Evolutionary conservation across 257 asterid species (phyloP).

Genomic region (Nicotiana otophora): DNA sequence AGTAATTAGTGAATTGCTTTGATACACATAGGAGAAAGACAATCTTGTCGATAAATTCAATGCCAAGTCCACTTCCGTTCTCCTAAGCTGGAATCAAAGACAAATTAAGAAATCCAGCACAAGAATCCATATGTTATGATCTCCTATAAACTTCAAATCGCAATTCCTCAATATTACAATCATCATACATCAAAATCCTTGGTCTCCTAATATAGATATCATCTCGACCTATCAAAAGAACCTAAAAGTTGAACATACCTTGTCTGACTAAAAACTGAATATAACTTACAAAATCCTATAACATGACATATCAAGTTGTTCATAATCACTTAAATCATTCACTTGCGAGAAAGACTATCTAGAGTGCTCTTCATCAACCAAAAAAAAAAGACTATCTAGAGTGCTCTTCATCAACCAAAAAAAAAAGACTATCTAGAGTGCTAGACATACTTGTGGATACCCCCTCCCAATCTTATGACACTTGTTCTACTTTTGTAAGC

Average conservation of each 20-base stretch:
- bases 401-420: neutral
- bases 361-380: neutral
- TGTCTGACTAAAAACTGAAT: neutral
- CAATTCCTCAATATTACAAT: neutral
- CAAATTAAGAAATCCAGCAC: neutral
- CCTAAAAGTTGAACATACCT: neutral
- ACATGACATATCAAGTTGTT: neutral
- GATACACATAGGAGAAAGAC: neutral
- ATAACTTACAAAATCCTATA: neutral
- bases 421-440: neutral
- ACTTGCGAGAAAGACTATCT: neutral
- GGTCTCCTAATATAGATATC: neutral
- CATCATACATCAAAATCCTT: neutral
- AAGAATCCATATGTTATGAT: neutral
- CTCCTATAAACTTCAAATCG: neutral
- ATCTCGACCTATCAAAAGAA: neutral
- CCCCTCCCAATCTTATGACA: neutral
- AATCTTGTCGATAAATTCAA: neutral
- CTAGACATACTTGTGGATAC: neutral
- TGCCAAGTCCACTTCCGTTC: neutral
- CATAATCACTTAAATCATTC: neutral
- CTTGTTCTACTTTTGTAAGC: neutral
- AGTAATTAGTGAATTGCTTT: neutral
- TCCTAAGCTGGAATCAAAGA: neutral
- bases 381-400: neutral